Conservation (phyloP, 345 rosid species). For the Bruguiera gymnorhiza region DNA sequence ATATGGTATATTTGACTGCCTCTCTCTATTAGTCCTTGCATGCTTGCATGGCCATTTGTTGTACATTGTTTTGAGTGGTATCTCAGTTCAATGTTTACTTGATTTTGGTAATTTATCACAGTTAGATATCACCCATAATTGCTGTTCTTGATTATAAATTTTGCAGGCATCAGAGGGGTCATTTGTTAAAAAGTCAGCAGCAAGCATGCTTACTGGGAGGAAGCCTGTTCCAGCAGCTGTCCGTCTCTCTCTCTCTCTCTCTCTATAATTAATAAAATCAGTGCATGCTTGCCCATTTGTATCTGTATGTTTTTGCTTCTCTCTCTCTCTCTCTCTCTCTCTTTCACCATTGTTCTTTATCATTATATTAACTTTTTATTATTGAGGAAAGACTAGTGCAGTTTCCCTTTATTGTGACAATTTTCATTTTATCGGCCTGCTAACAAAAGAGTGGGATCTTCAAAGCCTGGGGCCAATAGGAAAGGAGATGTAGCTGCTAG, state of each 20-base stretch:
- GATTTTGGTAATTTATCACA: too few species aligned
- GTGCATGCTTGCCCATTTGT: background rate
- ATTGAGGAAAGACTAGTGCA: too few species aligned
- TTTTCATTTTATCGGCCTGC: slow-evolving; percentile 43
- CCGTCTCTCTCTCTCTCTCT: slow-evolving; percentile 22
- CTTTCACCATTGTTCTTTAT: background rate
- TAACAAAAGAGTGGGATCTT: slow-evolving; percentile 61
- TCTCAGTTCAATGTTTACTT: too few species aligned
- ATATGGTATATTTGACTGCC: too few species aligned
- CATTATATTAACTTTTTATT: slow-evolving; percentile 4
- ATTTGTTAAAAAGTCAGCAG: slow-evolving; percentile 81
- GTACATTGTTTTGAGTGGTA: too few species aligned
- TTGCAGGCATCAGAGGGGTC: slow-evolving; percentile 67
- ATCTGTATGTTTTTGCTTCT: background rate
- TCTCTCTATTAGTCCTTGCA: too few species aligned
- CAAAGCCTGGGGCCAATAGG: slow-evolving; percentile 59
- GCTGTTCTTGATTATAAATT: background rate
- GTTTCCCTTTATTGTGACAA: background rate
- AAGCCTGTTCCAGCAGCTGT: slow-evolving; percentile 68
- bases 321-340: background rate
- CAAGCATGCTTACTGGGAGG: slow-evolving; percentile 96
- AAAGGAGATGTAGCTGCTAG: slow-evolving; percentile 75
- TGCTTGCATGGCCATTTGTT: too few species aligned
- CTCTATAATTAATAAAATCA: background rate
- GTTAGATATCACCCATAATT: too few species aligned